Conservation (phyloP, 768 basidiomycete species). For the Amanita muscaria region DNA sequence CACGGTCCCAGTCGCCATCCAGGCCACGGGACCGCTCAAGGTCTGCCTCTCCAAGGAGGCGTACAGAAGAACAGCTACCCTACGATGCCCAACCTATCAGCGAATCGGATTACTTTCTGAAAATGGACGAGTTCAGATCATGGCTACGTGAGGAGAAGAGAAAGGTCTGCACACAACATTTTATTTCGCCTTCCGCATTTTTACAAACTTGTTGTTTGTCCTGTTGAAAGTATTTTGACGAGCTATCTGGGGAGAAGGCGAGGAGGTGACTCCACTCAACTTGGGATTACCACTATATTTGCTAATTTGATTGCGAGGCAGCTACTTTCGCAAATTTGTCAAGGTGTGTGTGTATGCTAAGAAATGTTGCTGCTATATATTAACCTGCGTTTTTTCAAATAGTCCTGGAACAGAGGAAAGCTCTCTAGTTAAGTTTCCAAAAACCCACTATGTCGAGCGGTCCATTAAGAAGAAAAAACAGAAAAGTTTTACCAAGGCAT, state of each 20-base stretch:
- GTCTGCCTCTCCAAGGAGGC: conserved; percentile 37
- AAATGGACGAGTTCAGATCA: conserved; percentile 74
- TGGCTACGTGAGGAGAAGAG: conserved; percentile 73
- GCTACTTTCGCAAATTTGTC: conserved; percentile 91
- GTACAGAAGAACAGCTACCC: conserved; percentile 39
- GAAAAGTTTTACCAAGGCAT: conserved; percentile 43
- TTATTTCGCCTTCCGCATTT: conserved; percentile 5
- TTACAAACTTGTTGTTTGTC: background rate
- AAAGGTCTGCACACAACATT: conserved; percentile 29
- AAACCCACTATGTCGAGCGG: background rate
- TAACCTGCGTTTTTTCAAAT: no score
- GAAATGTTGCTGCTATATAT: no score
- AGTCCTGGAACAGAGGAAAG: conserved; percentile 80
- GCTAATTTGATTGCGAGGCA: conserved; percentile 27
- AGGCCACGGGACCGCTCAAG: conserved; percentile 25
- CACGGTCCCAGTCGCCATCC: conserved; percentile 22
- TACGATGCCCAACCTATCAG: conserved; percentile 52
- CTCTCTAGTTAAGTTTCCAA: conserved; percentile 50
- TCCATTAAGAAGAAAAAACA: conserved; percentile 10
- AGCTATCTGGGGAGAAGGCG: conserved; percentile 74
- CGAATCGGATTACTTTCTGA: conserved; percentile 84
- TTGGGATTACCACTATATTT: conserved; percentile 14
- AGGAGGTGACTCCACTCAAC: conserved; percentile 43
- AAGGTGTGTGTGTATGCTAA: conserved; percentile 49
- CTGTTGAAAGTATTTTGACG: conserved; percentile 69